Conservation (phyloP, 192 early-diverging fungal genomes). For the Polychytrium aggregatum region DNA sequence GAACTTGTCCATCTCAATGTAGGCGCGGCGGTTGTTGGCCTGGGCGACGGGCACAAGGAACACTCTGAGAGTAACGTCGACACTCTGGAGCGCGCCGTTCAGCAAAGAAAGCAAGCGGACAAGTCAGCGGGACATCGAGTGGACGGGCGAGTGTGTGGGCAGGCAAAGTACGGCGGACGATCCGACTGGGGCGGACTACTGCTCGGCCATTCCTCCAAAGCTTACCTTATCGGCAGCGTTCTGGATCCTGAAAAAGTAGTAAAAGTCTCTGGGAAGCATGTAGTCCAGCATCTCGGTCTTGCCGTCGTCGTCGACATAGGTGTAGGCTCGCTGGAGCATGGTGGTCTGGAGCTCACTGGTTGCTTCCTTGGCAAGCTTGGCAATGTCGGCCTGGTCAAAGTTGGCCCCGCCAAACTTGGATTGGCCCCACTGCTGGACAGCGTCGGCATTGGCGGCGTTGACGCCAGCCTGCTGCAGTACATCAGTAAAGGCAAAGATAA, state of each 20-base stretch:
- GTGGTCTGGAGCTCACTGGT: constrained; percentile 3
- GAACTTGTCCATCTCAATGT: constrained; percentile 16
- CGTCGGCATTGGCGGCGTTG: constrained; percentile 4
- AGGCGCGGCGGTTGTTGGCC: constrained; percentile 7
- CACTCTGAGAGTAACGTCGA: constrained; percentile 6
- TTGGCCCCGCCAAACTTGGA: constrained; percentile 5
- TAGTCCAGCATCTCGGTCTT: constrained; percentile 4
- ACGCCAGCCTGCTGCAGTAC: background rate
- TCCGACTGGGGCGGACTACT: too few relatives aligned
- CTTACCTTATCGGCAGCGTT: constrained; percentile 1
- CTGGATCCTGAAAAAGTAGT: constrained; percentile 12
- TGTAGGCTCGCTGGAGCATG: constrained; percentile 3
- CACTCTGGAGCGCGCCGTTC: background rate
- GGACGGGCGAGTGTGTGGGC: too few relatives aligned
- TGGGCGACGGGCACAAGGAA: background rate
- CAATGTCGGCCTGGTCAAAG: constrained; percentile 3
- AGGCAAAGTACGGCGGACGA: too few relatives aligned
- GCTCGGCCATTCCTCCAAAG: too few relatives aligned
- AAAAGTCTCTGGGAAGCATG: constrained; percentile 6
- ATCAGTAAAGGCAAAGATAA: constrained; percentile 5
- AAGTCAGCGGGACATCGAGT: background rate
- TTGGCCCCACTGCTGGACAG: background rate
- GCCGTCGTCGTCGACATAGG: background rate
- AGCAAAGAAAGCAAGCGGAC: background rate
- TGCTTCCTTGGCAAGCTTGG: background rate